Conservation (phyloP, 352 stramenopile genomes). For the Globisporangium cylindrosporum region DNA sequence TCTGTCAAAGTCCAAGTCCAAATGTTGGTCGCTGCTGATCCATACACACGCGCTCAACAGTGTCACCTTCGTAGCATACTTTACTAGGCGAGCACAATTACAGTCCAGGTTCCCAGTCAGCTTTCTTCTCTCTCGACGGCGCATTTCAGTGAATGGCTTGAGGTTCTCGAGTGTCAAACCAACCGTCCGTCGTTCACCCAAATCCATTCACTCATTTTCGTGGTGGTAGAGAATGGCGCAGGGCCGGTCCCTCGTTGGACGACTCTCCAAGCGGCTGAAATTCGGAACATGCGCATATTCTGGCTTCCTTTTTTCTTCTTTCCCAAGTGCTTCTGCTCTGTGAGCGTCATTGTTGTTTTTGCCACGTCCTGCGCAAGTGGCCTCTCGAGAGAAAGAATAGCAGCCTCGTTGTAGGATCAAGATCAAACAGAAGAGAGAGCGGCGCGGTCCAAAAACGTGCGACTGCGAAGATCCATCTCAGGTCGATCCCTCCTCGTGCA, state of each 20-base stretch:
- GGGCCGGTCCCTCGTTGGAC: not conserved
- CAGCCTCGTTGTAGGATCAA: not conserved
- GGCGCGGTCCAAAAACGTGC: slow-evolving; percentile 13
- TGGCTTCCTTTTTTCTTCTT: slow-evolving; percentile 15
- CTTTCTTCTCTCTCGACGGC: not conserved
- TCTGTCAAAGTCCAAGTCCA: not conserved
- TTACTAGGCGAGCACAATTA: not conserved
- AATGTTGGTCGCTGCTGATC: not conserved
- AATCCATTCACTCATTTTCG: slow-evolving; percentile 2
- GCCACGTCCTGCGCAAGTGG: slow-evolving; percentile 47
- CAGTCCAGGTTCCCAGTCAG: not conserved
- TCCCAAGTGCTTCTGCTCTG: not conserved
- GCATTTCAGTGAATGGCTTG: not conserved
- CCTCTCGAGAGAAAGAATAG: slow-evolving; percentile 8
- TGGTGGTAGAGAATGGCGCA: not conserved
- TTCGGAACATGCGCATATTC: slow-evolving; percentile 9
- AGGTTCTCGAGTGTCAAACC: not conserved
- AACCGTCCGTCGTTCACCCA: not conserved
- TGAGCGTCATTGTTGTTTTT: slow-evolving; percentile 57
- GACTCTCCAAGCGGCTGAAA: not conserved
- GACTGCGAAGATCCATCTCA: not conserved
- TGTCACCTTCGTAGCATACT: not conserved
- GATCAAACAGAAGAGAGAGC: not conserved
- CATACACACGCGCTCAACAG: not conserved
- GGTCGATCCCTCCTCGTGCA: not conserved